Conservation (phyloP, 2,329 filamentous ascomycete genomes). For the Penicillium sp. region DNA sequence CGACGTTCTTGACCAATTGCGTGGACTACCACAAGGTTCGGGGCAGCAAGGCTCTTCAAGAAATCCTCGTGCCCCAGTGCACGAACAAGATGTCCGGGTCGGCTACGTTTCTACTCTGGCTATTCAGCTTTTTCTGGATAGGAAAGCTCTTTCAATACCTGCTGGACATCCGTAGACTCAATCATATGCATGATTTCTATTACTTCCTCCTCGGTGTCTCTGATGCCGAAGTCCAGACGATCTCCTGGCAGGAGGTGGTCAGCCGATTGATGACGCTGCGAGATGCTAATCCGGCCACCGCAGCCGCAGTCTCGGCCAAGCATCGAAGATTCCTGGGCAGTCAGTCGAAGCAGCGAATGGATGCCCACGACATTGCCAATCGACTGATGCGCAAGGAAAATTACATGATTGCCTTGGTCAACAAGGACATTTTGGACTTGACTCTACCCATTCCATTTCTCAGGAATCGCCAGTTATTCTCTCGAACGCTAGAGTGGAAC, state of each 20-base stretch:
- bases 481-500: conserved; percentile 87
- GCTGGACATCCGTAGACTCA: conserved; percentile 68
- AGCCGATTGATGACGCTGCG: conserved; percentile 78
- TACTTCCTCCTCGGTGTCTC: conserved; percentile 77
- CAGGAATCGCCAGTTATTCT: conserved; percentile 75
- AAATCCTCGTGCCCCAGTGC: conserved; percentile 70
- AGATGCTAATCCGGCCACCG: conserved; percentile 84
- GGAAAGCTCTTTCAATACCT: conserved; percentile 73
- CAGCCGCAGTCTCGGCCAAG: conserved; percentile 57
- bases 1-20: conserved; percentile 81
- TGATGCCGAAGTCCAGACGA: conserved; percentile 83
- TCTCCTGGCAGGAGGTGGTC: conserved; percentile 91
- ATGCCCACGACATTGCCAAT: conserved; percentile 96
- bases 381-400: conserved; percentile 95
- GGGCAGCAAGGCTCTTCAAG: conserved; percentile 59
- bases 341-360: conserved; percentile 88
- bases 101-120: conserved; percentile 76
- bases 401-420: conserved; percentile 93
- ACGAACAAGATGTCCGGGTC: conserved; percentile 69
- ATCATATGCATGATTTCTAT: conserved; percentile 82
- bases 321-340: conserved; percentile 67
- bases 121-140: conserved; percentile 82
- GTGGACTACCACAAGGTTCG: conserved; percentile 73
- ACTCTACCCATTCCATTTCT: conserved; percentile 83
- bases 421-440: conserved; percentile 90